phyloP scores from a whole-genome alignment of 257 asterid species.

The Galeopsis tetrahit region DNA sequence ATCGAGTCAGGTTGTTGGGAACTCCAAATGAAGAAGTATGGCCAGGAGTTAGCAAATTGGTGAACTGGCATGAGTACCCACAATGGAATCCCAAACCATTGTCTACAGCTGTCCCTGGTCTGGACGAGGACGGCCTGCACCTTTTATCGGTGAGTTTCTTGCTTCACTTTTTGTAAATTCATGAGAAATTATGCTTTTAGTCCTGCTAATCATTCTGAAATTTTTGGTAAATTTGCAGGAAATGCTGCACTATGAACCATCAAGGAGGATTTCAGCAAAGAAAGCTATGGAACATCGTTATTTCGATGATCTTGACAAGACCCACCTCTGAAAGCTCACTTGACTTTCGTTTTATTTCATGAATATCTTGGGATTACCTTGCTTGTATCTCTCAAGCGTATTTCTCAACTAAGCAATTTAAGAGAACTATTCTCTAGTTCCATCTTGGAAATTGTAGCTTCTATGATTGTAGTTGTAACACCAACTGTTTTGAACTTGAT shows the following conservation, averaged over 20 bases:
- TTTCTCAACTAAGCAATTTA: conserved; percentile 14
- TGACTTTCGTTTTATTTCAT: neutral
- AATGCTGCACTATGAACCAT: conserved; percentile 89
- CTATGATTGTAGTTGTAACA: neutral
- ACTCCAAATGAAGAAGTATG: conserved; percentile 88
- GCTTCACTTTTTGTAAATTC: neutral
- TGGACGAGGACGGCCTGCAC: conserved; percentile 75
- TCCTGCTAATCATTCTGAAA: neutral
- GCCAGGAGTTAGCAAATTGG: conserved; percentile 92
- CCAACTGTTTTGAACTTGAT: too few relatives aligned
- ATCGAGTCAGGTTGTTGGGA: conserved; percentile 67
- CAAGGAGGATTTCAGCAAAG: conserved; percentile 94
- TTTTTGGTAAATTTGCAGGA: conserved; percentile 52
- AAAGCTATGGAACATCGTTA: conserved; percentile 96
- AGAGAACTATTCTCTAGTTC: neutral
- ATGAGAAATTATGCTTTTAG: neutral
- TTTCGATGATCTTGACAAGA: conserved; percentile 81
- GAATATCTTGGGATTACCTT: neutral
- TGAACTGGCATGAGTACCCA: conserved; percentile 98
- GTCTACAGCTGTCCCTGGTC: conserved; percentile 71
- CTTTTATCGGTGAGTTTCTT: conserved; percentile 64
- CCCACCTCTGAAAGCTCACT: conserved; percentile 40
- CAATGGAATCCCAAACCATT: conserved; percentile 88
- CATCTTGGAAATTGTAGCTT: neutral
- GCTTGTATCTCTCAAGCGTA: conserved; percentile 55